These are phyloP conservation scores for Metahyphopichia silvanorum DNA, from an alignment of 805 yeast genomes.

Conservation along the genomic window DNA sequence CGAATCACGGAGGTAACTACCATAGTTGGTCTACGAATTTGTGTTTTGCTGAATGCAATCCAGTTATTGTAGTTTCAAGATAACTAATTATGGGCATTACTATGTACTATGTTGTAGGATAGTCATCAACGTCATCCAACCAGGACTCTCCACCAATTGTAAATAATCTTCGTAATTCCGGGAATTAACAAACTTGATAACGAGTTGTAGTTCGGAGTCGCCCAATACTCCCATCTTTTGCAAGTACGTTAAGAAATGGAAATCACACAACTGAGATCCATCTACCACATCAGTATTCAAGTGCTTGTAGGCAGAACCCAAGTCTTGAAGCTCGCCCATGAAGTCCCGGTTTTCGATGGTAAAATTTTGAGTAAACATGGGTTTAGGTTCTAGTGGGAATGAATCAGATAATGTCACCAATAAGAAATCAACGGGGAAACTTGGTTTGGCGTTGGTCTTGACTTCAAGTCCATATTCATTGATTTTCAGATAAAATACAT, in stretches of 20 bases:
- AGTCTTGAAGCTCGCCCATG: slow-evolving; percentile 71
- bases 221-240: slow-evolving; percentile 55
- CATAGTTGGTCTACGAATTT: no score
- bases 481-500: slow-evolving; percentile 75
- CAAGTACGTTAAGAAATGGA: slow-evolving; percentile 69
- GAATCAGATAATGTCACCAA: slow-evolving; percentile 90
- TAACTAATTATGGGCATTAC: no score
- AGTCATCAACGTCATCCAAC: slow-evolving; percentile 80
- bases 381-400: slow-evolving; percentile 65
- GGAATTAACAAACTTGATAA: slow-evolving; percentile 46
- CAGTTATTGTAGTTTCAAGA: no score
- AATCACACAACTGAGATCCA: slow-evolving; percentile 51
- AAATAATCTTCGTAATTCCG: slow-evolving; percentile 44
- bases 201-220: slow-evolving; percentile 47
- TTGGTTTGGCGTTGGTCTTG: slow-evolving; percentile 85
- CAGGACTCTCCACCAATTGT: slow-evolving; percentile 57
- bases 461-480: slow-evolving; percentile 89
- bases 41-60: no score
- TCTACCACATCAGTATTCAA: slow-evolving; percentile 36
- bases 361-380: slow-evolving; percentile 53
- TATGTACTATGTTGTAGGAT: slow-evolving; percentile 34
- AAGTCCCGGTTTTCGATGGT: slow-evolving; percentile 80
- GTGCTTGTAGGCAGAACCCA: slow-evolving; percentile 49
- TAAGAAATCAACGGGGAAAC: slow-evolving; percentile 88
- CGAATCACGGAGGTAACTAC: no score